These are phyloP conservation scores for Closterium sp. DNA, from an alignment of 139 green algal genomes.

Conservation along the genomic window DNA sequence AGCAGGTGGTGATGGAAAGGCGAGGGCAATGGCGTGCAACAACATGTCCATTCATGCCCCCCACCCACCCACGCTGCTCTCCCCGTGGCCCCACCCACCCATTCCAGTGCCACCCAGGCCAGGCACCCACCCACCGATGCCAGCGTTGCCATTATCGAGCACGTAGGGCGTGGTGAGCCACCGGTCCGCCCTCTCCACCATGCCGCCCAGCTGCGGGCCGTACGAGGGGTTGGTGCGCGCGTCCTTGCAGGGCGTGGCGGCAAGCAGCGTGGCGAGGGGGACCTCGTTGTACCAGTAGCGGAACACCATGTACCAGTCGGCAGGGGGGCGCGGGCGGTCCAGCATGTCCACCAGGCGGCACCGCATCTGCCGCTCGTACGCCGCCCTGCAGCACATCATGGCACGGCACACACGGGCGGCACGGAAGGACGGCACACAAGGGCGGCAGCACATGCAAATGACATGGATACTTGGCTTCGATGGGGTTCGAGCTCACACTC, in stretches of 20 bases:
- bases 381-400: not conserved
- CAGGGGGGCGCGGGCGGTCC: not conserved
- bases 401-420: no score
- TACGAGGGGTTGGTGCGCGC: not conserved
- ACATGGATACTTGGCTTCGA: no score
- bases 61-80: not conserved
- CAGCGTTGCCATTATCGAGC: not conserved
- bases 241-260: not conserved
- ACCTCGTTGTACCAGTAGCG: not conserved
- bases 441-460: no score
- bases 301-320: not conserved
- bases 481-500: no score
- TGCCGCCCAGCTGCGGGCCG: not conserved
- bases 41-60: no score
- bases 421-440: no score
- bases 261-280: not conserved
- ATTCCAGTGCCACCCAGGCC: not conserved
- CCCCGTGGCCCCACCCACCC: not conserved
- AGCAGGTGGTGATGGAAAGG: no score
- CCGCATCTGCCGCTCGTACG: not conserved
- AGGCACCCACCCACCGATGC: not conserved
- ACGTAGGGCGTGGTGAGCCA: not conserved
- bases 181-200: not conserved
- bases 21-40: no score
- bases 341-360: not conserved